Conservation (phyloP, 768 basidiomycete genomes). For the Leucocoprinus birnbaumii region DNA sequence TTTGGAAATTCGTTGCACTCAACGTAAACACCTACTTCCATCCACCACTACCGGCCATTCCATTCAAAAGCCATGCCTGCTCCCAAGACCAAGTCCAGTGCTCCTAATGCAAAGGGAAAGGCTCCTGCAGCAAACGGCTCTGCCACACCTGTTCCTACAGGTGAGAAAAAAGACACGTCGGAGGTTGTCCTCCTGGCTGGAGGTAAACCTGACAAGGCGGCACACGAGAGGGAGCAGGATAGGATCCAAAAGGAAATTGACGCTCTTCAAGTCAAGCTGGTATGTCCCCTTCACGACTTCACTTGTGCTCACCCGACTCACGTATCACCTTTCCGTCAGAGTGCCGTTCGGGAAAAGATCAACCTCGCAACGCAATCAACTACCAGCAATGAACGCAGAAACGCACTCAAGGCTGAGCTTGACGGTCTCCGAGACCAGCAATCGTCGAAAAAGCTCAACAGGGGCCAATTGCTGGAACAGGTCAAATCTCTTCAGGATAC, state of each 20-base stretch:
- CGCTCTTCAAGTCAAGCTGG: slow-evolving; percentile 72
- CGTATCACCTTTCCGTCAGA: slow-evolving; percentile 36
- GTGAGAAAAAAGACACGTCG: slow-evolving; percentile 42
- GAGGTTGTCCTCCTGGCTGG: slow-evolving; percentile 33
- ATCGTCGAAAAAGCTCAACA: slow-evolving; percentile 66
- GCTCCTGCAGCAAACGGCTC: slow-evolving; percentile 44
- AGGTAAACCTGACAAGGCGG: slow-evolving; percentile 81
- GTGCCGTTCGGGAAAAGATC: slow-evolving; percentile 75
- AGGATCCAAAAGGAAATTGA: slow-evolving; percentile 84
- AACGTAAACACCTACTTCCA: slow-evolving; percentile 10
- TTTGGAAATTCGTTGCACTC: slow-evolving; percentile 11
- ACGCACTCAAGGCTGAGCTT: slow-evolving; percentile 74
- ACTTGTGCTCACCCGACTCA: slow-evolving; percentile 9
- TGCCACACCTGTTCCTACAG: slow-evolving; percentile 41
- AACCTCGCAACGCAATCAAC: slow-evolving; percentile 37
- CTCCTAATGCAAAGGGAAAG: slow-evolving; percentile 41
- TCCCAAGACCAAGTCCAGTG: slow-evolving; percentile 52
- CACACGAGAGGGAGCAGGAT: slow-evolving; percentile 85
- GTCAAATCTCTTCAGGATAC: slow-evolving; percentile 75
- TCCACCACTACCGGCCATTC: slow-evolving; percentile 14
- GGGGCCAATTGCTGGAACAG: slow-evolving; percentile 74
- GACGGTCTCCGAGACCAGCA: slow-evolving; percentile 78
- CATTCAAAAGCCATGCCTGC: slow-evolving; percentile 34
- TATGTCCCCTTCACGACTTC: slow-evolving; percentile 36
- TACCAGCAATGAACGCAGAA: slow-evolving; percentile 59